Evolutionary conservation across 1,284 basidiomycete species (phyloP), one percentile per base, ranked within the genome.

Genomic region (Tremellales sp.): DNA sequence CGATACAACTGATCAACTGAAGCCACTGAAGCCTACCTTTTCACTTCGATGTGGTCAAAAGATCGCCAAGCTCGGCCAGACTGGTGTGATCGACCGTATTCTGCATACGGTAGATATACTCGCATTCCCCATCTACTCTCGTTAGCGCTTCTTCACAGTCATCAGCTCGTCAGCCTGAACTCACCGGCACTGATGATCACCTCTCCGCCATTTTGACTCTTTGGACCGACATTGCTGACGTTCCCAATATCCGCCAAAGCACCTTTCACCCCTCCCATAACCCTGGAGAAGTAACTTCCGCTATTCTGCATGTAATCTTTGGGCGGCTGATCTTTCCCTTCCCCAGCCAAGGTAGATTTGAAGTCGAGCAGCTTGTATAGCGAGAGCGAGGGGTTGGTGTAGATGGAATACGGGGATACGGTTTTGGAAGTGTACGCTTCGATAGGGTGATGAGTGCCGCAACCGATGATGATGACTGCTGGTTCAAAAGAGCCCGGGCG

Each of bases 121-220:
- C 51, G 43, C 56, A 57, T 22, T 49, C 35, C 3, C 56, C 56
- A 26, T 57, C 56, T 57, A 25, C 17, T 15, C 8, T 36, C 19
- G 4, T 4, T 4, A n/a, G 15, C 5, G 13, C 5, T 36, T 36
- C 15, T 36, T 3, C 11, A 24, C 13, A 12, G 12, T 13, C 3
- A 12, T 25, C 17, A n/a, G 19, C n/a, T 7, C 40, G n/a, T 24
- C 19, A 12, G 13, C 23, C 31, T 19, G 19, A 2, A 61, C 61
- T 54, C 31, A 64, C 64, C 60, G 12, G 43, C 26, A 17, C 59
- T 55, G 4, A 66, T n/a, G 19, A 64, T 46, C 37, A 64, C 23
- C 46, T 66, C 64, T 3, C 64, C 64, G 3, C 64, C 62, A 53
- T 66, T 66, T 53, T 58, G 57, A 26, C 26, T 27, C 19, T 45